Evolutionary conservation across 176 grass and related monocot genomes (phyloP), one percentile per base, ranked within the genome.

Genomic region (Triticum aestivum): DNA sequence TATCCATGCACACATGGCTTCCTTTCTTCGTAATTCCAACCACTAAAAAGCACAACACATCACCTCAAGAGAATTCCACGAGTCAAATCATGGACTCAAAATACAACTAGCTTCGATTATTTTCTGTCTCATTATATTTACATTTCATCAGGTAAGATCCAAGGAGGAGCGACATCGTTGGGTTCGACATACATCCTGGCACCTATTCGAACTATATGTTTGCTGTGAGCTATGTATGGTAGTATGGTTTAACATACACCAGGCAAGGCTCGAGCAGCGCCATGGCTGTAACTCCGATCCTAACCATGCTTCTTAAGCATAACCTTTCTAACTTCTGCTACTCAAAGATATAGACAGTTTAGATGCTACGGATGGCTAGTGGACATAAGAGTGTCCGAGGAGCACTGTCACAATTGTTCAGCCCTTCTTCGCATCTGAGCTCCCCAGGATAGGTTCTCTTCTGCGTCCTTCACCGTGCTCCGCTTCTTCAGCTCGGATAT

Each of bases 371-470:
- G 3, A 73, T 0, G 2, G 75, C 4, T 35, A 75, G 44, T 10
- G 49, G 15, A 7, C 14, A 39, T 67, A 1, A 3, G 27, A 6
- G 30, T 39, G 81, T 73, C 29, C 0, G 44, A 54, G 10, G n/a
- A 27, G 41, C 61, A 14, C 11, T 61, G 51, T 79, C 44, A 75
- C 54, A 30, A 69, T 77, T 95, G 68, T 24, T 88, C 77, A 5
- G 91, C 85, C 78, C 86, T 73, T 39, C 77, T 79, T 20, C 91
- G 83, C 92, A 97, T 95, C 47, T 64, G 77, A 91, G 95, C 91
- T 21, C 92, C 95, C 95, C 95, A 95, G 12, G 92, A 91, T 62
- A 95, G 47, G 77, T 91, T 91, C 23, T 88, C 92, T 39, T 94
- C 87, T 3, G 89, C 88, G 79, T 91, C 89, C 75, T 91, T 91